Conservation (phyloP, 2,329 filamentous ascomycete species). For the Apiospora pterosperma region DNA sequence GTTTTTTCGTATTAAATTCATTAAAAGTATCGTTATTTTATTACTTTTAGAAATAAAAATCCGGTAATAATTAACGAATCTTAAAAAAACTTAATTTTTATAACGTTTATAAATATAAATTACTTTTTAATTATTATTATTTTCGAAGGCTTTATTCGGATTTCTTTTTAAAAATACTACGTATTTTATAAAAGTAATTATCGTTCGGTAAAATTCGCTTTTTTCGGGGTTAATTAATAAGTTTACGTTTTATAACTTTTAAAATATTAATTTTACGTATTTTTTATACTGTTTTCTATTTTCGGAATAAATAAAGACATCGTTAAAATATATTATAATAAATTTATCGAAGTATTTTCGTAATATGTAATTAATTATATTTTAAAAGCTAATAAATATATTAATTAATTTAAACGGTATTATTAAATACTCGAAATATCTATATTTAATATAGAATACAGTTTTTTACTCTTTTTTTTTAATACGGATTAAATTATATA, state of each 20-base stretch:
- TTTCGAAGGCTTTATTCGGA: no score
- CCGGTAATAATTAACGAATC: constrained; percentile 29
- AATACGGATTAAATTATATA: background rate
- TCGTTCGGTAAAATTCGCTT: constrained; percentile 22
- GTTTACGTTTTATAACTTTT: background rate
- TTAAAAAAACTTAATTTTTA: constrained; percentile 23
- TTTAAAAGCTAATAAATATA: background rate
- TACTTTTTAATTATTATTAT: no score
- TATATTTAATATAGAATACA: background rate
- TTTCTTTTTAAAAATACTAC: no score
- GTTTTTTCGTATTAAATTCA: constrained; percentile 15
- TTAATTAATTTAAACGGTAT: constrained; percentile 4
- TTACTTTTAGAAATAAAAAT: constrained; percentile 23
- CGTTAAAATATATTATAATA: constrained; percentile 4
- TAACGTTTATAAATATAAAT: background rate
- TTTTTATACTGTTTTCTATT: background rate
- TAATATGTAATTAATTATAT: constrained; percentile 6
- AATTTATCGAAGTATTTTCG: background rate
- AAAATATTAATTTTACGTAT: background rate
- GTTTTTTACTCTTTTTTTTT: background rate
- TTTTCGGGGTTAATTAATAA: background rate
- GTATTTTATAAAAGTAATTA: constrained; percentile 11
- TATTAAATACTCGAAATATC: background rate
- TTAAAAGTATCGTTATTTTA: constrained; percentile 12
- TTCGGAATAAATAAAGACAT: background rate